Evolutionary conservation across 2,329 filamentous ascomycete species (phyloP), one percentile per base, ranked within the genome.

Genomic region (Thielaviopsis ethacetica): DNA sequence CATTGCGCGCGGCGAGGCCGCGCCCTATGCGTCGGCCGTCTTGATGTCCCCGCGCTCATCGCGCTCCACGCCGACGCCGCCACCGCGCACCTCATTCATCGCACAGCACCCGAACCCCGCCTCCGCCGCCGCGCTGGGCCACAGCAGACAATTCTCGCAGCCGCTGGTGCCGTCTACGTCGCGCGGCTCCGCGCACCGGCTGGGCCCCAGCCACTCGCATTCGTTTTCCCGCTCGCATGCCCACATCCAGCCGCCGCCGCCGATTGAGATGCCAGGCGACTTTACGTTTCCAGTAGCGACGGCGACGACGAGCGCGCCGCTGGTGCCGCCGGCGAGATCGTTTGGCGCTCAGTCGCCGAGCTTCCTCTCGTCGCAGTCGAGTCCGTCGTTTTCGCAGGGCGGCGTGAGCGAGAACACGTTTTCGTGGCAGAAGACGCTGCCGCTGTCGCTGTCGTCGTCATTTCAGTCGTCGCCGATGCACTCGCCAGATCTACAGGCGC

Each of bases 231-330:
- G 13, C 21, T 47, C 30, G 21, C 19, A 22, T 5, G 27, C 21
- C 12, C 5, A 15, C 34, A 24, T 41, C 34, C 34, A 56, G 30
- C 7, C 24, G 17, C 21, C 38, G 38, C 21, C 38, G 34, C 41
- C 55, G 2, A 19, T 50, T n/a, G 55, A 57, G 30, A 57, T 57
- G 55, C 55, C 55, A 3, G 55, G 55, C 5, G 55, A 57, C 55
- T 50, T 50, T n/a, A 30, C 24, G 6, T 58, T 54, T 7, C 27
- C 24, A 34, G 19, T 34, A 6, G 21, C 17, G 17, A 26, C 27
- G 53, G 19, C 53, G 15, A 21, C 17, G 17, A 26, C 27, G 21
- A 27, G 22, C 50, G 22, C 22, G 15, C 50, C 50, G 22, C n/a
- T 53, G 21, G 30, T 12, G 30, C 30, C 30, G 30, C 30, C 50